A percentile compares a stretch with the other conserved stretches of the same genome.
These are phyloP conservation scores for Serendipita sp. DNA, from an alignment of 1,284 basidiomycete genomes.

Conservation along the genomic window DNA sequence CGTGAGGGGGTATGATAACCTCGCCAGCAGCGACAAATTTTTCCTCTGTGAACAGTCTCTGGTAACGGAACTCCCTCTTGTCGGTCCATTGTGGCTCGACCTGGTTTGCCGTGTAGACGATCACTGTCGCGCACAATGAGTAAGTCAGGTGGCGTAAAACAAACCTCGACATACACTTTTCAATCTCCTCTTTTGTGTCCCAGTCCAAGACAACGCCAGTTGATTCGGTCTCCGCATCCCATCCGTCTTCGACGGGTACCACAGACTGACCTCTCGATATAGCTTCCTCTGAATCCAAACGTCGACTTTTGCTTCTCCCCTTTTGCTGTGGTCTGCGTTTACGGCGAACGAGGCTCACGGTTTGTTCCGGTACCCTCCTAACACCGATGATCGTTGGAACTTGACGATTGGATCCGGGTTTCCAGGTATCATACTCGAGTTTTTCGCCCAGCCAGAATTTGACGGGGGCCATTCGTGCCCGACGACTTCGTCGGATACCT, in stretches of 20 bases:
- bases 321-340: slow-evolving; percentile 20
- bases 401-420: slow-evolving; percentile 34
- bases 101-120: slow-evolving; percentile 60
- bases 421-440: slow-evolving; percentile 59
- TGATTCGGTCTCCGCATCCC: slow-evolving; percentile 70
- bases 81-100: slow-evolving; percentile 44
- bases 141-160: neutral
- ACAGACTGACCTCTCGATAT: slow-evolving; percentile 13
- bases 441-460: slow-evolving; percentile 92
- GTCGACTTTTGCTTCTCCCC: slow-evolving; percentile 27
- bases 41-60: slow-evolving; percentile 90
- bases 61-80: slow-evolving; percentile 65
- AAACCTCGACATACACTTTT: slow-evolving; percentile 44
- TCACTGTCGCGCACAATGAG: slow-evolving; percentile 30
- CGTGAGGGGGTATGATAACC: slow-evolving; percentile 62
- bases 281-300: slow-evolving; percentile 23
- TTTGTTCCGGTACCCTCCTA: slow-evolving; percentile 54
- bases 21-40: slow-evolving; percentile 86
- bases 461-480: slow-evolving; percentile 63
- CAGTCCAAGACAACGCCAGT: slow-evolving; percentile 61
- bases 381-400: slow-evolving; percentile 75
- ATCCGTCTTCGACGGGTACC: slow-evolving; percentile 62
- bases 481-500: slow-evolving; percentile 61
- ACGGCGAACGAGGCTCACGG: slow-evolving; percentile 30
- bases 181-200: slow-evolving; percentile 41